Evolutionary conservation across 2,329 filamentous ascomycete genomes (phyloP).

Genomic region (Didymella arachidicola): DNA sequence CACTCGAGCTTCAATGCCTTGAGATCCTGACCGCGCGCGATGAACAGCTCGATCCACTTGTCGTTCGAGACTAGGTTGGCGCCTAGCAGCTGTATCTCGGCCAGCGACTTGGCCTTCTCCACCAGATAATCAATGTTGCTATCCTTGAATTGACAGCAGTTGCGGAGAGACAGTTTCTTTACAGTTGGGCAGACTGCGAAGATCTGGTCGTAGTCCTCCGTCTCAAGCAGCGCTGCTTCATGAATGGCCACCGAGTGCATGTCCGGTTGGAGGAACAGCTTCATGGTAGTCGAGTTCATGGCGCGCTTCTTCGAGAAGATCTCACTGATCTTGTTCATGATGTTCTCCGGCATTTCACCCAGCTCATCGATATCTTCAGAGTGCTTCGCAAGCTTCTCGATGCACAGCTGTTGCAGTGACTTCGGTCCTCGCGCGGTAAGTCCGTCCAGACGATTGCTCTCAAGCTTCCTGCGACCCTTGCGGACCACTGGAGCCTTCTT

Average conservation of each 20-base stretch:
- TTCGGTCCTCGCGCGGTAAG: conserved; percentile 71
- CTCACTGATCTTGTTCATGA: conserved; percentile 66
- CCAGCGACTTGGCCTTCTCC: conserved; percentile 72
- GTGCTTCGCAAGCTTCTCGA: conserved; percentile 69
- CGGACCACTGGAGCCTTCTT: conserved; percentile 65
- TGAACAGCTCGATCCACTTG: conserved; percentile 76
- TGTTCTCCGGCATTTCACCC: conserved; percentile 65
- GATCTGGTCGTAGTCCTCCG: conserved; percentile 80
- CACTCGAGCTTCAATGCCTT: conserved; percentile 79
- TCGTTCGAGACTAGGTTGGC: conserved; percentile 82
- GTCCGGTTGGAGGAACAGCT: conserved; percentile 61
- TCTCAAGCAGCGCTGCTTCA: conserved; percentile 70
- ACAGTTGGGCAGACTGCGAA: conserved; percentile 77
- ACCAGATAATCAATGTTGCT: conserved; percentile 81
- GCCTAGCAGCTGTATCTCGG: conserved; percentile 79
- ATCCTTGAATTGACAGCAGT: conserved; percentile 92
- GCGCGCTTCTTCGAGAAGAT: conserved; percentile 70
- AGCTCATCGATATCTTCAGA: conserved; percentile 71
- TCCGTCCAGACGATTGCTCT: conserved; percentile 87
- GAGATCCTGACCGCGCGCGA: conserved; percentile 69
- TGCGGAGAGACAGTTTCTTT: conserved; percentile 75
- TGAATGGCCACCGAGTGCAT: conserved; percentile 65
- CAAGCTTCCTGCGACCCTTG: conserved; percentile 74
- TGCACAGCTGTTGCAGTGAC: conserved; percentile 70
- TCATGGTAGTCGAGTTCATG: conserved; percentile 60